Percentiles rank a stretch among this genome's conserved stretches.
These are phyloP conservation scores for Rosa lucieae DNA, from an alignment of 306 rosid genomes.

Conservation along the genomic window DNA sequence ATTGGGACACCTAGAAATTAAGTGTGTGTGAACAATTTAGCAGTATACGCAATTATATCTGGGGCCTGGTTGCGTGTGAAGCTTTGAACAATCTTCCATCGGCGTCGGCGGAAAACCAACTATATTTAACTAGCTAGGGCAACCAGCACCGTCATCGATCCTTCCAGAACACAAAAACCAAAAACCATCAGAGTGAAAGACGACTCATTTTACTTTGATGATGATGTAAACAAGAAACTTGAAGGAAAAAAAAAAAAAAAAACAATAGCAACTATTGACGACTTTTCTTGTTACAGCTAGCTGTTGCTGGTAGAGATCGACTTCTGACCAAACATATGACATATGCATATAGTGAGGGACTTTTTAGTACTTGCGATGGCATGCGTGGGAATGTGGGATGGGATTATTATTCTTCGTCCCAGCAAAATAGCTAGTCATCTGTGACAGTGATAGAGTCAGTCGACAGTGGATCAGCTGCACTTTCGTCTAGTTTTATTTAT, in stretches of 20 bases:
- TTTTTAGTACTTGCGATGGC: neutral
- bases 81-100: neutral
- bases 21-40: no score
- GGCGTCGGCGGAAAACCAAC: neutral
- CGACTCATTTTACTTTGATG: neutral
- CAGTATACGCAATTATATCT: neutral
- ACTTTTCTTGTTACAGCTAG: neutral
- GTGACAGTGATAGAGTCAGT: neutral
- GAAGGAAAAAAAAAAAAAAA: no score
- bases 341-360: neutral
- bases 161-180: neutral
- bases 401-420: neutral
- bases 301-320: neutral
- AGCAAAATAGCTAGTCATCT: conserved; percentile 9
- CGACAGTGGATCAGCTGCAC: neutral
- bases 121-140: neutral
- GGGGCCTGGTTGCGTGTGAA: neutral
- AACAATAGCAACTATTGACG: neutral
- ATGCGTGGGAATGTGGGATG: neutral
- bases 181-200: neutral
- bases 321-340: neutral
- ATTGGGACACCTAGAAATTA: no score
- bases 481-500: neutral
- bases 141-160: neutral
- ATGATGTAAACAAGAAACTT: neutral